Conservation (phyloP, 257 asterid species). For the Pogostemon cablin region DNA sequence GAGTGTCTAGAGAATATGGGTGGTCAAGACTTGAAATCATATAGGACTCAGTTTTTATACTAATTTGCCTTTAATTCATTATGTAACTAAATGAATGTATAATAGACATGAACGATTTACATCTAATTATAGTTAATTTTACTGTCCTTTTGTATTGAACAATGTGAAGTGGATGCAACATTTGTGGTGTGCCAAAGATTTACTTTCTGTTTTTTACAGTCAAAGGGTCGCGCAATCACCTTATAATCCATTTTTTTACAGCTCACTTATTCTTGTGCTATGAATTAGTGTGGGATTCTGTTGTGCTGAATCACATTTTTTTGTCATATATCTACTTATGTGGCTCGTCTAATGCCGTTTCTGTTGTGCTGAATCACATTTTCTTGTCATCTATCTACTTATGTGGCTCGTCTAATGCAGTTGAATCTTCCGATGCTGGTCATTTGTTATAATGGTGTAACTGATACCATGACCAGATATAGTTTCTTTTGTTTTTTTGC, state of each 20-base stretch:
- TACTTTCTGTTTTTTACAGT: not conserved
- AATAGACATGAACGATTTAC: no score
- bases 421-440: slow-evolving; percentile 10
- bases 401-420: slow-evolving; percentile 15
- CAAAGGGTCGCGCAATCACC: not conserved
- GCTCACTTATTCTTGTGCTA: slow-evolving; percentile 1
- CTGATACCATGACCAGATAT: slow-evolving; percentile 8
- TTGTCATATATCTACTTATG: not conserved
- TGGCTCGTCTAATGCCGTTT: not conserved
- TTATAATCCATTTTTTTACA: not conserved
- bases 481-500: slow-evolving; percentile 26
- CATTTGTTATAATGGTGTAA: slow-evolving; percentile 35
- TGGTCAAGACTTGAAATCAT: slow-evolving; percentile 4
- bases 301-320: not conserved
- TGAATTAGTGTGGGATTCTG: not conserved
- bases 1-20: not conserved
- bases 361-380: slow-evolving; percentile 2
- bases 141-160: not conserved
- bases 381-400: not conserved
- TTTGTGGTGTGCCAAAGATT: not conserved
- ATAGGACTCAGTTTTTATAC: not conserved
- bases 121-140: not conserved
- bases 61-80: not conserved
- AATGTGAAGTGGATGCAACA: not conserved
- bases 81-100: not conserved